Conservation (phyloP, 768 basidiomycete genomes). For the Guyanaporus albipodus region DNA sequence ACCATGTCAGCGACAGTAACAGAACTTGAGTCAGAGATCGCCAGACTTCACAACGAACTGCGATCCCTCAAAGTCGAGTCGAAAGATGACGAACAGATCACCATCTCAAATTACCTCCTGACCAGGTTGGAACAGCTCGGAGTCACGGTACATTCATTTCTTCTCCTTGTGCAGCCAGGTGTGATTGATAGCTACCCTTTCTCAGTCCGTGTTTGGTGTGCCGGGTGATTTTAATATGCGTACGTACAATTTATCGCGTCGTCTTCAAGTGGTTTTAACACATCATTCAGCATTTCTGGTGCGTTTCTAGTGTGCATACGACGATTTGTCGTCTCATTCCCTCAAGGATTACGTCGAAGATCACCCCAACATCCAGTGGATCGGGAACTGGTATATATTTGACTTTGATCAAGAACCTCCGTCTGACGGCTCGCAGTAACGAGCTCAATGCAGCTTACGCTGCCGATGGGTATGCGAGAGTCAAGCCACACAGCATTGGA, state of each 20-base stretch:
- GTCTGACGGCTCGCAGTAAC: conserved; percentile 45
- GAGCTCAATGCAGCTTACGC: conserved; percentile 89
- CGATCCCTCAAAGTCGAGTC: conserved; percentile 34
- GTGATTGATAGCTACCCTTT: background rate
- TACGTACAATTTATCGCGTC: conserved; percentile 13
- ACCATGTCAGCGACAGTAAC: conserved; percentile 14
- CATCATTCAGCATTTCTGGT: conserved; percentile 26
- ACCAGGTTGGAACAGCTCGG: conserved; percentile 60
- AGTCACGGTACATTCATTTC: conserved; percentile 45
- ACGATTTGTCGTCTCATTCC: background rate
- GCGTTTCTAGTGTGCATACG: conserved; percentile 1
- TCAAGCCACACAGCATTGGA: conserved; percentile 70
- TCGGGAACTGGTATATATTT: conserved; percentile 69
- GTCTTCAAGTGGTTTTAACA: conserved; percentile 1
- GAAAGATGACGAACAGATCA: conserved; percentile 41
- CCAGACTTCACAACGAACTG: conserved; percentile 45
- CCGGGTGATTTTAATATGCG: conserved; percentile 87
- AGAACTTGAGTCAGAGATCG: conserved; percentile 42
- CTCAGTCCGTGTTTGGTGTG: conserved; percentile 74
- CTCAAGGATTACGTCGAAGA: conserved; percentile 78
- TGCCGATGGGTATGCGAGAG: conserved; percentile 88
- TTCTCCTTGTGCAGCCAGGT: background rate
- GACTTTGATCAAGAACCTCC: background rate
- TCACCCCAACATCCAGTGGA: conserved; percentile 73
- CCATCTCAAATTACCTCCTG: conserved; percentile 58